Evolutionary conservation across 352 stramenopile species (phyloP), one percentile per base, ranked within the genome.

Genomic region (Peronosclerospora sorghi): DNA sequence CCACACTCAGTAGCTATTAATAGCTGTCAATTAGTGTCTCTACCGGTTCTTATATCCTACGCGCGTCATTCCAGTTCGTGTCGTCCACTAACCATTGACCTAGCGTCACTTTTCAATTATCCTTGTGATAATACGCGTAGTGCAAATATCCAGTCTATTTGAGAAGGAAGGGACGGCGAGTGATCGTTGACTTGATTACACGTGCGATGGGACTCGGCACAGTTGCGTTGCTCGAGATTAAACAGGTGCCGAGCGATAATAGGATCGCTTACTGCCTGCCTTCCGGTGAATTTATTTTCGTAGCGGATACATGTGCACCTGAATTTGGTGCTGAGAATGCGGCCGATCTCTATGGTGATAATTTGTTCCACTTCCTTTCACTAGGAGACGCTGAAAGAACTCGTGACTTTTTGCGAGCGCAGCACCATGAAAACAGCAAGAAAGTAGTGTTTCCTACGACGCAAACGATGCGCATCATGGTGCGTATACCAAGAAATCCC

Each of bases 241-340:
- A 65, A 35, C 51, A 76, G 32, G 48, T 68, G 18, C 61, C 69
- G 3, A 54, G 59, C 13, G 62, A 70, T 36, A 72, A 60, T 21
- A 63, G 59, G 17, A 52, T 88, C 19, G 79, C 72, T 8, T 86
- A 68, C 56, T 91, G 79, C 45, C 48, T 88, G 1, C 61, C 70
- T 3, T 72, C 65, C 2, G 79, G 79, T 23, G 79, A 84, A 44
- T 88, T 91, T 49, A 52, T 88, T 26, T 78, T 87, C 20, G 75
- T 73, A 10, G 79, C 72, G 1, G 35, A 65, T 5, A 72, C 62
- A 2, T 68, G 71, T 21, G 51, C 72, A 1, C 48, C 41, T 27
- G 59, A 61, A 36, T 83, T 88, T 28, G 51, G 48, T 5, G 36
- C 35, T 9, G 2, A 37, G 4, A 42, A 61, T 9, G 56, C 71